phyloP scores from a whole-genome alignment of 2,329 filamentous ascomycete genomes.

The Penicillium decumbens region DNA sequence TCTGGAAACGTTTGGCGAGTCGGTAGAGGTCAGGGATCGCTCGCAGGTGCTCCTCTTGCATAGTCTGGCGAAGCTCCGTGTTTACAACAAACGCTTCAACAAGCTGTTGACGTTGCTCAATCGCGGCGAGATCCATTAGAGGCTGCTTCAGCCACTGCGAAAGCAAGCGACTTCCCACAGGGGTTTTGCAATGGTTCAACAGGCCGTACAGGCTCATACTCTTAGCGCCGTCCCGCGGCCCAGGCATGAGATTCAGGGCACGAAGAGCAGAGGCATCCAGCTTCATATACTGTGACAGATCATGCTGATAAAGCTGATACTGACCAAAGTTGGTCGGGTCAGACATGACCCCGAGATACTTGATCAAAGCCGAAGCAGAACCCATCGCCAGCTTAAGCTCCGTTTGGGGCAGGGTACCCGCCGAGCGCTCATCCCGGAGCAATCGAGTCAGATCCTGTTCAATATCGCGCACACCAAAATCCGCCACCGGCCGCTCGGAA shows the following conservation, averaged over 20 bases:
- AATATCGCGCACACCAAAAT: slow-evolving; percentile 87
- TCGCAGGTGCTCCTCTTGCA: slow-evolving; percentile 93
- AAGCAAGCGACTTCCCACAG: slow-evolving; percentile 80
- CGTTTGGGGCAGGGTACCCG: slow-evolving; percentile 75
- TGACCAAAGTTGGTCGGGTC: slow-evolving; percentile 95
- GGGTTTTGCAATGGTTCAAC: slow-evolving; percentile 96
- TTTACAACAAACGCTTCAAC: slow-evolving; percentile 93
- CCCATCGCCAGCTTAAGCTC: slow-evolving; percentile 96
- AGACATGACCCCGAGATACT: slow-evolving; percentile 84
- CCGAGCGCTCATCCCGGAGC: slow-evolving; percentile 77
- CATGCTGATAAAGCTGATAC: slow-evolving; percentile 95
- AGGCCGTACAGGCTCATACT: slow-evolving; percentile 94
- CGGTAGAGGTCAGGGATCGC: slow-evolving; percentile 92
- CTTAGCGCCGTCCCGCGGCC: slow-evolving; percentile 88
- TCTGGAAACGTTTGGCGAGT: slow-evolving; percentile 89
- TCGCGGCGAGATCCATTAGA: slow-evolving; percentile 83
- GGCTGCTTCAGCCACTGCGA: slow-evolving; percentile 98
- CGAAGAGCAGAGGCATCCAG: slow-evolving; percentile 90
- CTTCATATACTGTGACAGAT: slow-evolving; percentile 97
- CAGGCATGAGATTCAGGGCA: slow-evolving; percentile 94
- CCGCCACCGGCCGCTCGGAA: slow-evolving; percentile 67
- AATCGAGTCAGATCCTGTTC: slow-evolving; percentile 88
- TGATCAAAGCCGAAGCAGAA: slow-evolving; percentile 86
- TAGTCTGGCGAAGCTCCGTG: slow-evolving; percentile 86
- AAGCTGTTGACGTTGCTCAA: slow-evolving; percentile 84